Evolutionary conservation across 257 asterid species (phyloP), one percentile per base, ranked within the genome.

Genomic region (Penstemon eatonii): DNA sequence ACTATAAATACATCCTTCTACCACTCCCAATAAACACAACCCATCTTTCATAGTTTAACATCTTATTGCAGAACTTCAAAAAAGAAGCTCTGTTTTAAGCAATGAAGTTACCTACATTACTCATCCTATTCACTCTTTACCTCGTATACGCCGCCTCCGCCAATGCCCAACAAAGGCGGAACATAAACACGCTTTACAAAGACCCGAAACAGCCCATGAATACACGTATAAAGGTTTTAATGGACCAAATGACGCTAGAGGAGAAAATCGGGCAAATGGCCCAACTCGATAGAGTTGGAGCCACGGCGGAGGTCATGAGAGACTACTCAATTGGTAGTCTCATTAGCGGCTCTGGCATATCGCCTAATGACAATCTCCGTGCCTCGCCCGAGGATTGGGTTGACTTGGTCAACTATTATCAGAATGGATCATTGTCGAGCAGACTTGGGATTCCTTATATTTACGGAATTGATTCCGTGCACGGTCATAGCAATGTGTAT

Each of bases 331-430:
- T 56, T 25, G 60, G 60, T 10, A 56, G 60, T 25, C 41, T 56
- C 33, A 56, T 56, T 25, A 56, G 60, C 12, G 60, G 60, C n/a
- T 25, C 60, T 0, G 11, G 8, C 12, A 56, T 25, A 33, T 7
- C 12, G 6, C 60, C 60, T 0, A 56, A 56, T 7, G 60, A 8
- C 41, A 25, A 56, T 13, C 60, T 56, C 41, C 60, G 60, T 5
- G 60, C 60, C 41, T 13, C 60, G 8, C 60, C 60, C 6, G 39
- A 56, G 33, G 60, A 56, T 19, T 56, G 60, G 60, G 60, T 56
- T 19, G 60, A 56, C 60, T 3, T 56, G 60, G 60, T 56, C 6
- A 56, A 56, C 60, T 3, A 56, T 10, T 56, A 13, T 0, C 42
- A 54, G 12, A 56, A 56, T 8, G 60, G 60, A 4, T 56, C 60